Conservation (phyloP, 2,329 filamentous ascomycete genomes). For the Colletotrichum sp. region DNA sequence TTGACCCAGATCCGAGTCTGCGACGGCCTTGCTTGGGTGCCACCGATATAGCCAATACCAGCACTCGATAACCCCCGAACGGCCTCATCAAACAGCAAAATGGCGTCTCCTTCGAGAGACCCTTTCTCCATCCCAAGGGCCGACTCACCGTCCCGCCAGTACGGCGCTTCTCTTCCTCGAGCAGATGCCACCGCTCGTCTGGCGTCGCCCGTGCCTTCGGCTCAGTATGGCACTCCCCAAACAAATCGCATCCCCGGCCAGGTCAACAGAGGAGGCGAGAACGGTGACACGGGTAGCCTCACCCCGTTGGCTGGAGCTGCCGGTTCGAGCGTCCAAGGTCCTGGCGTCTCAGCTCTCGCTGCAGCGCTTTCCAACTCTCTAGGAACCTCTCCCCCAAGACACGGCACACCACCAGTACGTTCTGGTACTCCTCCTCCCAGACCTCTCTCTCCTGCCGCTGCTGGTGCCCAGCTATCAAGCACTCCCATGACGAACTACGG, state of each 20-base stretch:
- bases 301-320: slow-evolving; percentile 68
- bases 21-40: slow-evolving; percentile 12
- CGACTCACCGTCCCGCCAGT: slow-evolving; percentile 40
- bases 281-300: slow-evolving; percentile 53
- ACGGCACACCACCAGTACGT: slow-evolving; percentile 68
- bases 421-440: slow-evolving; percentile 59
- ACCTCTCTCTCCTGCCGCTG: slow-evolving; percentile 45
- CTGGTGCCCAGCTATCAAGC: slow-evolving; percentile 47
- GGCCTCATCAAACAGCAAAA: slow-evolving; percentile 23
- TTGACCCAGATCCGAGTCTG: slow-evolving; percentile 14
- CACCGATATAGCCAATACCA: neutral
- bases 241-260: slow-evolving; percentile 51
- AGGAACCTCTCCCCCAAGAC: slow-evolving; percentile 71
- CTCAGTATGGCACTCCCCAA: slow-evolving; percentile 39
- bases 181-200: slow-evolving; percentile 66
- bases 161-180: slow-evolving; percentile 52
- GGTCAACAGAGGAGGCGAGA: slow-evolving; percentile 23
- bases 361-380: slow-evolving; percentile 81
- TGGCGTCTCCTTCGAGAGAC: slow-evolving; percentile 44
- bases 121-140: slow-evolving; percentile 35
- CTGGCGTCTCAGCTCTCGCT: slow-evolving; percentile 86
- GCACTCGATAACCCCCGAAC: neutral
- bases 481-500: slow-evolving; percentile 76
- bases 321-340: slow-evolving; percentile 72
- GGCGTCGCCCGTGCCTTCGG: slow-evolving; percentile 58